Evolutionary conservation across 441 rosid genomes (phyloP).

Genomic region (Brassica hybrid): DNA sequence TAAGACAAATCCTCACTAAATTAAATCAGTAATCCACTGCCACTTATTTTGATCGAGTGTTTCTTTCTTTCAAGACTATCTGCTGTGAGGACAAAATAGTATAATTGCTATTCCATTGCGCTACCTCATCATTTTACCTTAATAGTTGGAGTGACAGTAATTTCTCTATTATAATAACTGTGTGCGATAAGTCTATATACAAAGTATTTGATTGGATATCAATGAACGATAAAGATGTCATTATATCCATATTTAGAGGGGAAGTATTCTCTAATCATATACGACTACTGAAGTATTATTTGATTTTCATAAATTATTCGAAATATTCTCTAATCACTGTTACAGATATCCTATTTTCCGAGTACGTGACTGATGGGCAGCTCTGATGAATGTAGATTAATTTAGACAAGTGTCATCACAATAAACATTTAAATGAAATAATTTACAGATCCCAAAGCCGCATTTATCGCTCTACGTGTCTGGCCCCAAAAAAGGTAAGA

Average conservation of each 20-base stretch:
- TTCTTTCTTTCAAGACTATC: not conserved
- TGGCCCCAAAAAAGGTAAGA: constrained; percentile 36
- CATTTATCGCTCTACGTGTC: constrained; percentile 41
- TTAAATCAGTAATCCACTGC: not conserved
- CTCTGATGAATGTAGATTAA: constrained; percentile 19
- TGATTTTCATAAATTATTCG: no score
- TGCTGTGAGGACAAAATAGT: not conserved
- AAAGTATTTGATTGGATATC: not conserved
- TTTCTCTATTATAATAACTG: not conserved
- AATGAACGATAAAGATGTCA: not conserved
- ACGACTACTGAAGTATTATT: not conserved
- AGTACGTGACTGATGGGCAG: constrained; percentile 32
- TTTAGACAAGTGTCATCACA: constrained; percentile 30
- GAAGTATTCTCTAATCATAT: not conserved
- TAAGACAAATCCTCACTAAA: not conserved
- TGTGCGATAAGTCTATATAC: not conserved
- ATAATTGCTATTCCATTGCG: not conserved
- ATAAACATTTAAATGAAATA: constrained; percentile 24
- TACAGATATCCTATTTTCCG: constrained; percentile 20
- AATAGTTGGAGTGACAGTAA: not conserved
- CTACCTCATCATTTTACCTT: not conserved
- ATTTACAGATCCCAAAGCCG: constrained; percentile 47
- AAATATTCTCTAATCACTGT: no score
- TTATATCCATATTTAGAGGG: constrained; percentile 1
- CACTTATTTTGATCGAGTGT: not conserved